phyloP scores from a whole-genome alignment of 2,329 filamentous ascomycete species.

The Verticillium albo-atrum region DNA sequence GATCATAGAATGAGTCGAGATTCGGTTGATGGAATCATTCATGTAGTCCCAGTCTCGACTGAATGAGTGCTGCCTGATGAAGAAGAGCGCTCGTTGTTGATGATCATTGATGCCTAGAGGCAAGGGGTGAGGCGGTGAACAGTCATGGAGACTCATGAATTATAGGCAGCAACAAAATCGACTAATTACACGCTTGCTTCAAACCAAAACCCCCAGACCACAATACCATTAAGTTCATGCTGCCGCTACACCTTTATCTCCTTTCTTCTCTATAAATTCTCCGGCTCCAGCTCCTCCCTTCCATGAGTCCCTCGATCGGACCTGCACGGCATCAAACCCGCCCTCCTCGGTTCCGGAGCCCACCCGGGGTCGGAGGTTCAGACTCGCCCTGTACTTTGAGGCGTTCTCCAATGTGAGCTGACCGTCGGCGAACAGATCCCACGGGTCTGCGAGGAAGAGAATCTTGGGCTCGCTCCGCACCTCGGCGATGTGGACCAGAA shows the following conservation, averaged over 20 bases:
- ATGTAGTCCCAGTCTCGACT: no score
- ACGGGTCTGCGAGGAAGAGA: slow-evolving; percentile 7
- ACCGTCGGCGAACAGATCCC: slow-evolving; percentile 7
- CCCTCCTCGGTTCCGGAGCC: background rate
- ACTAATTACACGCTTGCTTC: background rate
- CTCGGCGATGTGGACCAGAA: slow-evolving; percentile 5
- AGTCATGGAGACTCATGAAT: background rate
- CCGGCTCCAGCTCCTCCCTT: background rate
- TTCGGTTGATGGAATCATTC: background rate
- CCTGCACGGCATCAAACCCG: slow-evolving; percentile 5
- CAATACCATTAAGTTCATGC: no score
- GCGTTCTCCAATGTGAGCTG: slow-evolving; percentile 4
- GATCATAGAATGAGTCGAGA: background rate
- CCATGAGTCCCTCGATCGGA: background rate
- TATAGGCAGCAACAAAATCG: background rate
- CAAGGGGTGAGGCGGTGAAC: background rate
- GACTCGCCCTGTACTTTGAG: slow-evolving; percentile 1
- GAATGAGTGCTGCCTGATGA: background rate
- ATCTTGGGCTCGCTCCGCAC: slow-evolving; percentile 4
- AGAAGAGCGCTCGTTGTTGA: no score
- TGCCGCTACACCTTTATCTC: background rate
- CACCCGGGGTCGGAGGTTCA: slow-evolving; percentile 1
- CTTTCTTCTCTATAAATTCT: background rate
- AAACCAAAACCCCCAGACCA: no score
- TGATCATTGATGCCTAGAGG: background rate